Evolutionary conservation across 2,329 filamentous ascomycete species (phyloP).

Genomic region (Trichoderma semiorbis): DNA sequence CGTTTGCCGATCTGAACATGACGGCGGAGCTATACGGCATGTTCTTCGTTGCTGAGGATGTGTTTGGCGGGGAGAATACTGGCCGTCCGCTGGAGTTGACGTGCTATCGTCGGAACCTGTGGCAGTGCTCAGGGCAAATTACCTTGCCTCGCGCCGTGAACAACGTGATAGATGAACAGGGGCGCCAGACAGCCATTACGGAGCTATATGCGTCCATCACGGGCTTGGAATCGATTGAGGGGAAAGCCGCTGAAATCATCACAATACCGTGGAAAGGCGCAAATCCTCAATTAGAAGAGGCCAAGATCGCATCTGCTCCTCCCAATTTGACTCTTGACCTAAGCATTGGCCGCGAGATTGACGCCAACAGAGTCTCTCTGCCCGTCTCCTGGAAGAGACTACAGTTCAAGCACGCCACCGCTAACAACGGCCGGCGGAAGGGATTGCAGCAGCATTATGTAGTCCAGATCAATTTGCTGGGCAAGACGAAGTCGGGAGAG

Average conservation of each 20-base stretch:
- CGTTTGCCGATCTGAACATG: conserved; percentile 62
- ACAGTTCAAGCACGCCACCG: conserved; percentile 94
- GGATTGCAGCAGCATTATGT: conserved; percentile 94
- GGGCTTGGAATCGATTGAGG: conserved; percentile 87
- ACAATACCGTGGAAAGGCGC: conserved; percentile 93
- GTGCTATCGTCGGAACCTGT: conserved; percentile 91
- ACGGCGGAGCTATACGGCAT: conserved; percentile 78
- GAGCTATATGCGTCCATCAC: conserved; percentile 79
- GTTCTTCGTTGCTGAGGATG: conserved; percentile 83
- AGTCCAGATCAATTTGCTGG: conserved; percentile 78
- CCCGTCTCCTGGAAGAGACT: conserved; percentile 90
- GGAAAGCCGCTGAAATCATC: conserved; percentile 89
- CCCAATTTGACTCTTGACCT: conserved; percentile 55
- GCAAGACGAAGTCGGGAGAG: conserved; percentile 66
- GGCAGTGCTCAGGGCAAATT: conserved; percentile 88
- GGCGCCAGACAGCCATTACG: conserved; percentile 71
- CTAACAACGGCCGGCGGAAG: conserved; percentile 91
- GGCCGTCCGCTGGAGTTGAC: conserved; percentile 75
- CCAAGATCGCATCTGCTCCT: conserved; percentile 49
- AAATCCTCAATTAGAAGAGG: conserved; percentile 53
- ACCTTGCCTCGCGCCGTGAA: conserved; percentile 71
- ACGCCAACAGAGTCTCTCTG: conserved; percentile 73
- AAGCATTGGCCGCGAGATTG: conserved; percentile 62
- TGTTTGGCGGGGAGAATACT: conserved; percentile 59
- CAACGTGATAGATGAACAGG: conserved; percentile 69